These are phyloP conservation scores for Bruguiera sexangula DNA, from an alignment of 345 rosid species.

Conservation along the genomic window DNA sequence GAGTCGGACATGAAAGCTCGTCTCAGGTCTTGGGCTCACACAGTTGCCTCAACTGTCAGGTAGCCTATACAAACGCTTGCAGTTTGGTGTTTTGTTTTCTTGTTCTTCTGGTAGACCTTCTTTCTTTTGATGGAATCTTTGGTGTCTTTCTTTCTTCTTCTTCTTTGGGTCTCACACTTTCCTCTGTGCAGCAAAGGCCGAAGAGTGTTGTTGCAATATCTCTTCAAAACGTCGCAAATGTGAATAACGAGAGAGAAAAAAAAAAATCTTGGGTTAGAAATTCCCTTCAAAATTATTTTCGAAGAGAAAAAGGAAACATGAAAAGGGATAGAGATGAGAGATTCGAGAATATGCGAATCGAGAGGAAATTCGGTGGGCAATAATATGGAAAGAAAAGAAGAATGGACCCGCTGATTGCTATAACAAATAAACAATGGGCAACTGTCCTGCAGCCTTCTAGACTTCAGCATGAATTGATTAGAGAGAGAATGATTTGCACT, in stretches of 20 bases:
- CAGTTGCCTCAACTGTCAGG: conserved; percentile 62
- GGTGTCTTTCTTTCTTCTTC: too few relatives aligned
- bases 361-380: too few relatives aligned
- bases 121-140: neutral
- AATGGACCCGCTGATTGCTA: too few relatives aligned
- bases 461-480: too few relatives aligned
- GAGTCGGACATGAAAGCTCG: conserved; percentile 59
- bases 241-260: neutral
- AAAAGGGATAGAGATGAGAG: too few relatives aligned
- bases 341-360: too few relatives aligned
- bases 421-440: too few relatives aligned
- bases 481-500: too few relatives aligned
- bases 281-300: too few relatives aligned
- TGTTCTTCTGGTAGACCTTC: neutral
- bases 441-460: too few relatives aligned
- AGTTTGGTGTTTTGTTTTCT: neutral
- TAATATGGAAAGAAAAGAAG: too few relatives aligned
- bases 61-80: conserved; percentile 12
- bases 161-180: neutral
- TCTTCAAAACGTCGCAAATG: neutral
- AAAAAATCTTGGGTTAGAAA: neutral
- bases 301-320: too few relatives aligned
- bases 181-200: neutral
- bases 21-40: conserved; percentile 72
- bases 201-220: neutral